phyloP scores from a whole-genome alignment of 1,284 basidiomycete genomes.

The Amylostereum areolatum region DNA sequence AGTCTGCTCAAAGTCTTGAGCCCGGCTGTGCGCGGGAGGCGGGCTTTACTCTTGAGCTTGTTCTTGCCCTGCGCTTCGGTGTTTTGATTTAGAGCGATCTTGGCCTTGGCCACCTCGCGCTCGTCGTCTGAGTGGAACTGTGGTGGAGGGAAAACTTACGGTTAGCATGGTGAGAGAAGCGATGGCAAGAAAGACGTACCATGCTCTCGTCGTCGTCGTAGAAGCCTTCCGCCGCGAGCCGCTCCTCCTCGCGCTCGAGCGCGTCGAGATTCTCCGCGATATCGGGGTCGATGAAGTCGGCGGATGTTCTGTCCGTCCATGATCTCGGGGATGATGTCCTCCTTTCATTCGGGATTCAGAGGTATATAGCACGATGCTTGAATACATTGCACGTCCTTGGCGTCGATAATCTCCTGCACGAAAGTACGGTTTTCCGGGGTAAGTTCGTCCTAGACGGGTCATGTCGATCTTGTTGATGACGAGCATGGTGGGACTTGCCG shows the following conservation, averaged over 20 bases:
- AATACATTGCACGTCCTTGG: conserved; percentile 66
- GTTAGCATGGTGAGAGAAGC: conserved; percentile 1
- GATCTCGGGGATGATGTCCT: conserved; percentile 93
- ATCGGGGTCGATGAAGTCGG: conserved; percentile 97
- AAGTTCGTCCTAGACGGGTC: conserved; percentile 77
- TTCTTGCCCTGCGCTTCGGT: conserved; percentile 83
- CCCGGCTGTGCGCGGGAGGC: conserved; percentile 82
- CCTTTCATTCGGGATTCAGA: conserved; percentile 91
- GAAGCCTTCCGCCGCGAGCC: conserved; percentile 89
- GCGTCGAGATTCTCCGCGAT: conserved; percentile 96
- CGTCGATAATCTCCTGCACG: conserved; percentile 80
- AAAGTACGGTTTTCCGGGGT: conserved; percentile 66
- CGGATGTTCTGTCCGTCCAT: conserved; percentile 98
- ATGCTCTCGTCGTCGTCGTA: conserved; percentile 88
- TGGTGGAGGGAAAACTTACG: conserved; percentile 1
- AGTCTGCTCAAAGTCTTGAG: conserved; percentile 85
- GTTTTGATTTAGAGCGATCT: conserved; percentile 68
- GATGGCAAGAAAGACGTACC: conserved; percentile 35
- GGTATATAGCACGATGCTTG: conserved; percentile 89
- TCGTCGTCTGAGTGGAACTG: conserved; percentile 93
- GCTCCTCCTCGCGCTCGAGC: conserved; percentile 94
- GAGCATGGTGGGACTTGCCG: conserved; percentile 85
- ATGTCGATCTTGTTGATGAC: conserved; percentile 97
- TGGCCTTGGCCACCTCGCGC: conserved; percentile 67
- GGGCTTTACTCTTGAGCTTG: conserved; percentile 82